phyloP scores from a whole-genome alignment of 1,284 basidiomycete genomes.

The Ganoderma meredithae region DNA sequence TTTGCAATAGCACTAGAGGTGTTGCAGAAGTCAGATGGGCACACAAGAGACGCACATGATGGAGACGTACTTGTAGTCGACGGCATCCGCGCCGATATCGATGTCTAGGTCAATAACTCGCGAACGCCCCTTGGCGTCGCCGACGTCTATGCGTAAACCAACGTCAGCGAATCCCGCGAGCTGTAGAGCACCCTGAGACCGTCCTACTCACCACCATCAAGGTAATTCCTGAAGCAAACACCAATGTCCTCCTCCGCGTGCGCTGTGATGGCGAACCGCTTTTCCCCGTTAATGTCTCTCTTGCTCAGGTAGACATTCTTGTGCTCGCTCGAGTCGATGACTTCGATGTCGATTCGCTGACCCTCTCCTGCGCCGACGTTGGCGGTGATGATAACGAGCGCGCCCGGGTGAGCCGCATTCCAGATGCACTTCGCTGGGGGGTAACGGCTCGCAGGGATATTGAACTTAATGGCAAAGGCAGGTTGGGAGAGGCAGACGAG shows the following conservation, averaged over 20 bases:
- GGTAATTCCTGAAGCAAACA: slow-evolving; percentile 89
- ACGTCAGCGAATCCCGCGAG: background rate
- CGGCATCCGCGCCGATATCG: slow-evolving; percentile 97
- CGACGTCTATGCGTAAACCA: slow-evolving; percentile 46
- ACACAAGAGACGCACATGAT: background rate
- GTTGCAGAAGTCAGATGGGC: background rate
- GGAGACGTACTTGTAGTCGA: slow-evolving; percentile 92
- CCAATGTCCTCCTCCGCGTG: slow-evolving; percentile 95
- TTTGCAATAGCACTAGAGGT: slow-evolving; percentile 90
- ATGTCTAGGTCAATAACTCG: slow-evolving; percentile 92
- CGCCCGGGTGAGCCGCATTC: slow-evolving; percentile 88
- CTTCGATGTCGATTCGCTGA: slow-evolving; percentile 92
- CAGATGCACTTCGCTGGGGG: slow-evolving; percentile 88
- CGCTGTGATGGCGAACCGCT: slow-evolving; percentile 92
- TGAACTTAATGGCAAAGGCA: slow-evolving; percentile 83
- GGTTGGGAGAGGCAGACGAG: slow-evolving; percentile 39
- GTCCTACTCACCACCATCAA: slow-evolving; percentile 70
- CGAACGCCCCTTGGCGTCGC: slow-evolving; percentile 56
- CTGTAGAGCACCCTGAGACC: background rate
- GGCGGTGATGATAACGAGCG: slow-evolving; percentile 93
- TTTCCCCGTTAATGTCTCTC: slow-evolving; percentile 88
- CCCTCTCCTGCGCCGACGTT: slow-evolving; percentile 79
- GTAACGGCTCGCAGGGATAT: slow-evolving; percentile 70
- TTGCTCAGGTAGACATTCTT: slow-evolving; percentile 94
- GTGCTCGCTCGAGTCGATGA: slow-evolving; percentile 88